phyloP scores from a whole-genome alignment of 2,329 filamentous ascomycete species.

The Lithohypha guttulata region DNA sequence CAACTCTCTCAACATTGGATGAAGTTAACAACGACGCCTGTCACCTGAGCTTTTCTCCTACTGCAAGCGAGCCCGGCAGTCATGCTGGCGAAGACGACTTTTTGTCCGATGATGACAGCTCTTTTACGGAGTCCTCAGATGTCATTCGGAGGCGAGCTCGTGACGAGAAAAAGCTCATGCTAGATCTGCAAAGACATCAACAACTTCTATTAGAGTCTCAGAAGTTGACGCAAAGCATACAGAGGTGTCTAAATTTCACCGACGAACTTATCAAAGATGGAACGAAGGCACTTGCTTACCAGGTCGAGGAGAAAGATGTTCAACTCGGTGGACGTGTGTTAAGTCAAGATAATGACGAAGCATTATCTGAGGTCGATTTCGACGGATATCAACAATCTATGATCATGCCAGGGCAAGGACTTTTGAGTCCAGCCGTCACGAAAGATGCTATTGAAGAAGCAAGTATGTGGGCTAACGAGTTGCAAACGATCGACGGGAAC shows the following conservation, averaged over 20 bases:
- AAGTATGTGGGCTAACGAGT: constrained; percentile 9
- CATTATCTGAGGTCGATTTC: neutral
- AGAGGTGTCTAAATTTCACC: constrained; percentile 77
- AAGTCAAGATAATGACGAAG: constrained; percentile 50
- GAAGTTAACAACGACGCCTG: constrained; percentile 26
- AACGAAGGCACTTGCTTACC: constrained; percentile 74
- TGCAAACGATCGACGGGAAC: constrained; percentile 1
- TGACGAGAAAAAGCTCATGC: constrained; percentile 72
- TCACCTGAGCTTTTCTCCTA: constrained; percentile 25
- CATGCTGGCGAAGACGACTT: constrained; percentile 14
- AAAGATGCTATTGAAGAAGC: constrained; percentile 14
- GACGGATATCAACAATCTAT: neutral
- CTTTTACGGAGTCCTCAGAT: constrained; percentile 13
- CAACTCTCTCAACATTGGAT: constrained; percentile 34
- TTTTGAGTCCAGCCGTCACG: constrained; percentile 17
- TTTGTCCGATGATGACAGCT: constrained; percentile 25
- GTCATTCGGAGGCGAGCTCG: constrained; percentile 45
- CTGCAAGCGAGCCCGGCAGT: constrained; percentile 18
- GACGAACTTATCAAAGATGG: constrained; percentile 85
- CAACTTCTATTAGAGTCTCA: constrained; percentile 81
- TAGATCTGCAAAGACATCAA: constrained; percentile 80
- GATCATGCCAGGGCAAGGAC: constrained; percentile 13
- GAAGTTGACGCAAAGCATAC: constrained; percentile 90
- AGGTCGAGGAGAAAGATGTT: constrained; percentile 67
- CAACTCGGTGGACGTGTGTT: constrained; percentile 73